Conservation (phyloP, 2,329 filamentous ascomycete species). For the Aspergillus oerlinghausenensis region DNA sequence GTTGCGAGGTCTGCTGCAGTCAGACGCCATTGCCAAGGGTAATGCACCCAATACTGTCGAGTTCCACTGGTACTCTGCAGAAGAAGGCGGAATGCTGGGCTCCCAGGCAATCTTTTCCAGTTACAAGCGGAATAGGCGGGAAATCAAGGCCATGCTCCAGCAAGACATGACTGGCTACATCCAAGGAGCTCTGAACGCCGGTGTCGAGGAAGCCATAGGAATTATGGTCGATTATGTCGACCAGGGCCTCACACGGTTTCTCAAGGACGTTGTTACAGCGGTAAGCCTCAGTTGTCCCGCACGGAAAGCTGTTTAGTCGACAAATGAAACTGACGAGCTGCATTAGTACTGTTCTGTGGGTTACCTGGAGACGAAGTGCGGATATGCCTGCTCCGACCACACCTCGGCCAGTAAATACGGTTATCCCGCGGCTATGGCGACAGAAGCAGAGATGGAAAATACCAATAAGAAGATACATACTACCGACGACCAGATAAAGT, state of each 20-base stretch:
- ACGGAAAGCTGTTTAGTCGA: neutral
- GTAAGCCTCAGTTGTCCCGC: conserved; percentile 32
- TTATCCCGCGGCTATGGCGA: conserved; percentile 62
- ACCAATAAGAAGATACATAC: conserved; percentile 69
- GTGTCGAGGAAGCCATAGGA: conserved; percentile 77
- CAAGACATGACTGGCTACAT: conserved; percentile 97
- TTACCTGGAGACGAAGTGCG: conserved; percentile 81
- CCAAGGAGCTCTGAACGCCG: conserved; percentile 75
- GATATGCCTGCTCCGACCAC: conserved; percentile 74
- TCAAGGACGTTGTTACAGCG: conserved; percentile 78
- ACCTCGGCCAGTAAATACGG: conserved; percentile 63
- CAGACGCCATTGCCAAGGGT: conserved; percentile 65
- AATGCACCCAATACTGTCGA: conserved; percentile 81
- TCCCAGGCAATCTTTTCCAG: conserved; percentile 83
- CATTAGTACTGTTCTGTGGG: conserved; percentile 78
- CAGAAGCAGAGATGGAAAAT: conserved; percentile 57
- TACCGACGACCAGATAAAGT: conserved; percentile 66
- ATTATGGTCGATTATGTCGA: conserved; percentile 93
- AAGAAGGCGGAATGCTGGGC: conserved; percentile 81
- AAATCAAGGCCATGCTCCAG: conserved; percentile 94
- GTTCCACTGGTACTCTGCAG: conserved; percentile 94
- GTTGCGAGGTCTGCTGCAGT: conserved; percentile 71
- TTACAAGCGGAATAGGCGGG: conserved; percentile 67
- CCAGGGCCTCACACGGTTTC: conserved; percentile 74
- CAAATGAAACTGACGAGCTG: conserved; percentile 7